Evolutionary conservation across 1,139 yeast species (phyloP).

Genomic region (Pichia sp.): DNA sequence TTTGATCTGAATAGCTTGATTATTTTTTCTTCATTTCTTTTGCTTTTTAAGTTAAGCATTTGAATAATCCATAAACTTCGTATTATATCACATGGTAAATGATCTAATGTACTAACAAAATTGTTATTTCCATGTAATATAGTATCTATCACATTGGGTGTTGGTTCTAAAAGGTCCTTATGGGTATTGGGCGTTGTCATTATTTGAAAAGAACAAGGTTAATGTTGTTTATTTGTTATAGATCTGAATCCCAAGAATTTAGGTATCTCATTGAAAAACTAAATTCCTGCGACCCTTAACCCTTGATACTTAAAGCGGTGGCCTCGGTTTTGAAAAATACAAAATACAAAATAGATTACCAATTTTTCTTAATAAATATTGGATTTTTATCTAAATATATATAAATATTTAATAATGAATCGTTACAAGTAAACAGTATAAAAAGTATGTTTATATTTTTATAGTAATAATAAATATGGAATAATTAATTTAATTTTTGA

Average conservation of each 20-base stretch:
- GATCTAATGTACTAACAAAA: conserved; percentile 36
- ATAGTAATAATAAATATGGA: background rate
- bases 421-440: conserved; percentile 1
- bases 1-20: conserved; percentile 1
- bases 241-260: no score
- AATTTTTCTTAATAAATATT: background rate
- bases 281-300: no score
- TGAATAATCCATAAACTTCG: conserved; percentile 43
- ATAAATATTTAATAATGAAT: background rate
- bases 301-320: no score
- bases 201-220: background rate
- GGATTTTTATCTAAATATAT: background rate
- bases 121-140: conserved; percentile 25
- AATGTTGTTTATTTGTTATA: background rate
- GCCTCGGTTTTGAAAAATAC: no score
- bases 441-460: background rate
- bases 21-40: conserved; percentile 16
- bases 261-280: no score
- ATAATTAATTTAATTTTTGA: background rate
- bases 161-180: background rate
- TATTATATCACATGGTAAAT: conserved; percentile 43
- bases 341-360: background rate
- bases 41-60: conserved; percentile 31
- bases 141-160: background rate
- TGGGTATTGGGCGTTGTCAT: background rate